These are phyloP conservation scores for Gomphus bonarii DNA, from an alignment of 1,284 basidiomycete genomes.

Conservation along the genomic window DNA sequence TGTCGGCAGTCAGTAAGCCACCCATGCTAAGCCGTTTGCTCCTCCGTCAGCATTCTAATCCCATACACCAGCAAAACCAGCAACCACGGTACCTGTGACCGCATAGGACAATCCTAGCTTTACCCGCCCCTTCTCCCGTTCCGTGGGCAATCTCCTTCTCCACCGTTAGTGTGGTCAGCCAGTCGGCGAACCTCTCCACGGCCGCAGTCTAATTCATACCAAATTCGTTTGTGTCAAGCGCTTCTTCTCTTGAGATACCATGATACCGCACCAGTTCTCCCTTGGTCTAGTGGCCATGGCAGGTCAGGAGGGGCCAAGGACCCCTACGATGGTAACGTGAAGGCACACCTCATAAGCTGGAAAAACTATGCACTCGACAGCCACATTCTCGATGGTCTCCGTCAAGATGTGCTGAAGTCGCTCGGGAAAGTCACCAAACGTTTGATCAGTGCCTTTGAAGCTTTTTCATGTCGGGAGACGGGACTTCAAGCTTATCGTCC, in stretches of 20 bases:
- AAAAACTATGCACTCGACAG: slow-evolving; percentile 71
- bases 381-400: slow-evolving; percentile 40
- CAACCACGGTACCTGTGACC: slow-evolving; percentile 69
- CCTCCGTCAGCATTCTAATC: not conserved
- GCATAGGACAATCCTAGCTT: slow-evolving; percentile 75
- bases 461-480: slow-evolving; percentile 21
- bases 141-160: slow-evolving; percentile 64
- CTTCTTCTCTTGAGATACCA: not conserved
- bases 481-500: not conserved
- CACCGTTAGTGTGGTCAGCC: slow-evolving; percentile 76
- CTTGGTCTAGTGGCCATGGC: slow-evolving; percentile 47
- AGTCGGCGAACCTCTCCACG: slow-evolving; percentile 76
- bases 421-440: slow-evolving; percentile 67
- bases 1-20: slow-evolving; percentile 79
- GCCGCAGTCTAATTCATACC: slow-evolving; percentile 58
- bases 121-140: slow-evolving; percentile 62
- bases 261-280: slow-evolving; percentile 64
- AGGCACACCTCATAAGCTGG: slow-evolving; percentile 77
- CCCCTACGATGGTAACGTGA: slow-evolving; percentile 20
- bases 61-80: no score
- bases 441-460: slow-evolving; percentile 69
- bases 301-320: slow-evolving; percentile 10
- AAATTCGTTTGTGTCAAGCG: not conserved
- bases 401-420: slow-evolving; percentile 69
- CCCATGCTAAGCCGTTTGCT: slow-evolving; percentile 58